phyloP scores from a whole-genome alignment of 345 rosid species.

The Salix brachista region DNA sequence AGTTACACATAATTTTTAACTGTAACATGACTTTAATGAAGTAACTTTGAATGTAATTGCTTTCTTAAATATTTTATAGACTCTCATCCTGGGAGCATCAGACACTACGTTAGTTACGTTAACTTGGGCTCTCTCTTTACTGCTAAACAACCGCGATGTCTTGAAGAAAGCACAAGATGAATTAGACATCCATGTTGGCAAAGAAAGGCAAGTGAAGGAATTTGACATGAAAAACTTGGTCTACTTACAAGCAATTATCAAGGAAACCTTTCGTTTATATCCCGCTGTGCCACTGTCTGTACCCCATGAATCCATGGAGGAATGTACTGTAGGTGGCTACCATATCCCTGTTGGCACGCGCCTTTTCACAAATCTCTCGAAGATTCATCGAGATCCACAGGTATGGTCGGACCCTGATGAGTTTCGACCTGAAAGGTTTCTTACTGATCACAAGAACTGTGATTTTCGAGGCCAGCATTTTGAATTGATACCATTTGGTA shows the following conservation, averaged over 20 bases:
- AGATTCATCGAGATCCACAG: conserved; percentile 10
- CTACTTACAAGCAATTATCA: conserved; percentile 26
- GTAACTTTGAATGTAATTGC: too few species aligned
- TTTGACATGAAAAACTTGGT: conserved; percentile 18
- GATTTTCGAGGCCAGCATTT: conserved; percentile 8
- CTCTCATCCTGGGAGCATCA: conserved; percentile 11
- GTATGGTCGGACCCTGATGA: background rate
- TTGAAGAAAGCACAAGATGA: conserved; percentile 21
- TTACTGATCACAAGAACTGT: background rate
- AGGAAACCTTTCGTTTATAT: conserved; percentile 25
- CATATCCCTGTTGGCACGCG: conserved; percentile 11
- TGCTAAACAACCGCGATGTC: conserved; percentile 9
- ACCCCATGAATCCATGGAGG: conserved; percentile 7
- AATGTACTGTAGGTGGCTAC: conserved; percentile 9
- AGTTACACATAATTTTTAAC: too few species aligned
- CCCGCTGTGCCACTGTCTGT: background rate
- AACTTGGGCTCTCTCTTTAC: conserved; percentile 24
- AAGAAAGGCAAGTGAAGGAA: conserved; percentile 17
- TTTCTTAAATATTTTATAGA: background rate
- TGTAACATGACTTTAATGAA: too few species aligned
- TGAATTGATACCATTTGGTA: conserved; percentile 9
- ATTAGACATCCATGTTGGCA: conserved; percentile 17
- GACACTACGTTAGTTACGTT: conserved; percentile 19
- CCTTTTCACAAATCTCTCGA: background rate
- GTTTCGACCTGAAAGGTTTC: conserved; percentile 16